A percentile compares a stretch with the other conserved stretches of the same genome.
Evolutionary conservation across 2,329 filamentous ascomycete species (phyloP).

Genomic region (Nothomitra cinnamomea): DNA sequence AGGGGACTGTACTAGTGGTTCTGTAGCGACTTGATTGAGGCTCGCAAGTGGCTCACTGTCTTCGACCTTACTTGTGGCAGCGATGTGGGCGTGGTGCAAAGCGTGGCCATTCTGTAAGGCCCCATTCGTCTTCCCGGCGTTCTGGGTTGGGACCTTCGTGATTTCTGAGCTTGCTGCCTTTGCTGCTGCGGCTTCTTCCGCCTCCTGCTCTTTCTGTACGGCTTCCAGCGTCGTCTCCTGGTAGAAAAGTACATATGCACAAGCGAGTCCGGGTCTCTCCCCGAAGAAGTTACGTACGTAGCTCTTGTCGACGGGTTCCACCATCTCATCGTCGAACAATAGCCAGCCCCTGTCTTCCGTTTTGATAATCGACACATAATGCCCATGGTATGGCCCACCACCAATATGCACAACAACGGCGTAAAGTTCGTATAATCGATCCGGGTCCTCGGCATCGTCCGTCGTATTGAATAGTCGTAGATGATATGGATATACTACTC

Average conservation of each 20-base stretch:
- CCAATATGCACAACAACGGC: constrained; percentile 96
- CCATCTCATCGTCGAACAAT: constrained; percentile 94
- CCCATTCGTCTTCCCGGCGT: constrained; percentile 14
- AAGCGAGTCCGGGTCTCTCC: constrained; percentile 76
- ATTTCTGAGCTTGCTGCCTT: constrained; percentile 12
- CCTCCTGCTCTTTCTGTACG: constrained; percentile 63
- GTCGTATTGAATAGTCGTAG: constrained; percentile 95
- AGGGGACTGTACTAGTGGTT: constrained; percentile 23
- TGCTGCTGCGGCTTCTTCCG: constrained; percentile 41
- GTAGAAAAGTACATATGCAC: constrained; percentile 94
- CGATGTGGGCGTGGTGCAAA: constrained; percentile 15
- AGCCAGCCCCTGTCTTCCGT: constrained; percentile 92
- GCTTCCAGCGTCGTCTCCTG: constrained; percentile 68
- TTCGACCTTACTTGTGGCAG: constrained; percentile 19
- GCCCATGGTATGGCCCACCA: constrained; percentile 88
- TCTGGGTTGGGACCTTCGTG: background rate
- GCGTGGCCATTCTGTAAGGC: constrained; percentile 11
- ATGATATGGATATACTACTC: constrained; percentile 93
- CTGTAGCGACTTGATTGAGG: constrained; percentile 50
- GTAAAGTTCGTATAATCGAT: constrained; percentile 89
- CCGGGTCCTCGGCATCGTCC: constrained; percentile 82
- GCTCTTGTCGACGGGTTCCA: constrained; percentile 91
- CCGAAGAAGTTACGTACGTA: constrained; percentile 97
- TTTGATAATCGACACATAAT: constrained; percentile 96
- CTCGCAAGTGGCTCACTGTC: constrained; percentile 27